Evolutionary conservation across 202 grass and related monocot species (phyloP).

Genomic region (Panicum hallii): DNA sequence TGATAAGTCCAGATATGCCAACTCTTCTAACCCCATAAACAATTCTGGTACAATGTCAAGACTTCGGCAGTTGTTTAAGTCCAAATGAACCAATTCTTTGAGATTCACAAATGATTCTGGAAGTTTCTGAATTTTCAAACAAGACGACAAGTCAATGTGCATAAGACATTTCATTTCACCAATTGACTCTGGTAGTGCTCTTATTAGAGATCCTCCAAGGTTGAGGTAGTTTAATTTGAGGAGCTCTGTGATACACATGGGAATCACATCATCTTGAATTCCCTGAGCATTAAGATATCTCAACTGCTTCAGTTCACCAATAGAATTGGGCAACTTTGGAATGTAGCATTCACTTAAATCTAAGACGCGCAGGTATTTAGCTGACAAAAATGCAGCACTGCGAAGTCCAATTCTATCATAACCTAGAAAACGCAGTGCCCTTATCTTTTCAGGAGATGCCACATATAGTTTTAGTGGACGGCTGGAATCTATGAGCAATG

Average conservation of each 20-base stretch:
- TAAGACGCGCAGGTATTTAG: not conserved
- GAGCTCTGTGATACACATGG: not conserved
- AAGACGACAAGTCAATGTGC: slow-evolving; percentile 26
- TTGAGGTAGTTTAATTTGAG: slow-evolving; percentile 20
- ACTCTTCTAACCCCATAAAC: no score
- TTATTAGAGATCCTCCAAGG: not conserved
- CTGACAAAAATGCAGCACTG: no score
- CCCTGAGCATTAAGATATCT: slow-evolving; percentile 26
- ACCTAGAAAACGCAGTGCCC: not conserved
- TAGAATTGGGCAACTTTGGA: not conserved
- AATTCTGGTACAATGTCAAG: no score
- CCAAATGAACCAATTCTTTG: not conserved
- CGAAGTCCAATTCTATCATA: no score
- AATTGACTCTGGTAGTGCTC: not conserved
- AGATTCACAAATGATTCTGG: not conserved
- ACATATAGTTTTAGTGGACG: not conserved
- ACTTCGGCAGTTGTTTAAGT: not conserved
- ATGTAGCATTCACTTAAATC: slow-evolving; percentile 26
- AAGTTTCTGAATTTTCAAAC: not conserved
- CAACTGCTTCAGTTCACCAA: slow-evolving; percentile 12
- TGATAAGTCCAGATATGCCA: not conserved
- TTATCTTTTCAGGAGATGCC: not conserved
- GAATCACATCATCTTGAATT: not conserved
- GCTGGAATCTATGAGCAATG: not conserved
- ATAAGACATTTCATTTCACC: not conserved